Base-by-base conservation (phyloP, 2,329 filamentous ascomycete genomes). In the Colletotrichum truncatum region DNA sequence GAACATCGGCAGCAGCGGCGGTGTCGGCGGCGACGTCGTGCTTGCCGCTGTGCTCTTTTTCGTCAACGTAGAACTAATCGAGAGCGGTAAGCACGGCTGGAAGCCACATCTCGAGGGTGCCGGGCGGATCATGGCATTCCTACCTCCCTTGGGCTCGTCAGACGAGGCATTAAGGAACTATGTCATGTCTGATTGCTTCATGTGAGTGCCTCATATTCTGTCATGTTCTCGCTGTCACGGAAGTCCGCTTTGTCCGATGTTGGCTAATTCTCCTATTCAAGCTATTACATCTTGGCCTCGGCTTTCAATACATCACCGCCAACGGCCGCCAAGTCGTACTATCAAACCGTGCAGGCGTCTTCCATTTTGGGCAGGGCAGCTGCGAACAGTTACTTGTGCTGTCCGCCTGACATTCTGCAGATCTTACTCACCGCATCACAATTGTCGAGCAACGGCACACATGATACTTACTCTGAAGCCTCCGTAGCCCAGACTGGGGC, bases 11-110 rank as follows among this genome's bases (percentile, higher is more conserved):
- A 72, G 75, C 3, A 48, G 41, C 18, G 54, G 56, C 26, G 41
- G 56, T 41, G 74, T 76, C 2, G 77, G 76, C 12, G 75, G 75
- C 12, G 80, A 82, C 45, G 76, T 81, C 9, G 73, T 83, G 3
- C 74, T 85, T 3, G 80, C 82, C 1, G 80, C 82, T 0, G 80
- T 82, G 3, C 74, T 84, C 16, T 84, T 85, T 70, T 80, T 85
- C 68, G 76, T 85, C 73, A 83, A 84, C 66, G 75, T 85, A 52
- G 81, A 85, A 72, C 73, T 85, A 49, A 82, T 85, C 53, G 82
- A 84, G 71, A 82, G 81, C 12, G 81, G 82, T 2, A 81, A 78
- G 68, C 77, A 82, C 36, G 80, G 79, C 11, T 84, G 82, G 82
- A 80, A 78, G 48, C 77, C 78, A 12, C 83, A 85, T 62, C 75